Evolutionary conservation across 495 filamentous ascomycete genomes (phyloP), one percentile per base, ranked within the genome.

Genomic region (Lasiosphaeris hirsuta): DNA sequence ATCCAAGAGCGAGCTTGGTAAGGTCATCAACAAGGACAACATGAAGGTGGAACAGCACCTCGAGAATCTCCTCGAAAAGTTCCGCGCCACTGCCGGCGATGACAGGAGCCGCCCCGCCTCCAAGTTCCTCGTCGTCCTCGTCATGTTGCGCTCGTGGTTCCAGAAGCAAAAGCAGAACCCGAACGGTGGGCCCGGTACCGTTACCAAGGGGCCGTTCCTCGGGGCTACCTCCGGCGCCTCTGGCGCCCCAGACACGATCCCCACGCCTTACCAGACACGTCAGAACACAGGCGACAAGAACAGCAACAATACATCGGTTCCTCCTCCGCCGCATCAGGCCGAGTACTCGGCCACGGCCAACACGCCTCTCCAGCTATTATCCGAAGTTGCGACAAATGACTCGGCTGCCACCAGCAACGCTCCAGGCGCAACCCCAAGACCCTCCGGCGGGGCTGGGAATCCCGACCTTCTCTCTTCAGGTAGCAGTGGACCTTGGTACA

Each of bases 41-140:
- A 79, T 96, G 66, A 82, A 83, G 41, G 83, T 96, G 8, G 88
- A 93, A 54, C 74, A 86, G 30, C 87, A 93, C 63, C 73, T 96
- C 0, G 85, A 89, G 54, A 70, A 71, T 9, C 71, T 96, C 8
- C 78, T 90, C 1, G 75, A 78, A 0, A 82, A 85, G 41, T 90
- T 96, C 64, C 76, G 76, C 36, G 74, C 76, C 13, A 83, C 88
- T 1, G 84, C 86, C 0, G 79, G 78, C 0, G 81, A 81, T 0
- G 84, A 88, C 30, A 81, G 80, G 36, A 87, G 84, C 37, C 78
- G 88, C 8, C 87, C 88, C 8, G 84, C 90, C 2, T 75, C 80
- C 36, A 96, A 90, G 65, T 94, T 96, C 59, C 75, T 87, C 3
- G 79, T 89, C 44, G 85, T 96, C 33, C 70, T 96, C 15, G 72